phyloP scores from a whole-genome alignment of 257 asterid species.

The Scutellaria minor region DNA sequence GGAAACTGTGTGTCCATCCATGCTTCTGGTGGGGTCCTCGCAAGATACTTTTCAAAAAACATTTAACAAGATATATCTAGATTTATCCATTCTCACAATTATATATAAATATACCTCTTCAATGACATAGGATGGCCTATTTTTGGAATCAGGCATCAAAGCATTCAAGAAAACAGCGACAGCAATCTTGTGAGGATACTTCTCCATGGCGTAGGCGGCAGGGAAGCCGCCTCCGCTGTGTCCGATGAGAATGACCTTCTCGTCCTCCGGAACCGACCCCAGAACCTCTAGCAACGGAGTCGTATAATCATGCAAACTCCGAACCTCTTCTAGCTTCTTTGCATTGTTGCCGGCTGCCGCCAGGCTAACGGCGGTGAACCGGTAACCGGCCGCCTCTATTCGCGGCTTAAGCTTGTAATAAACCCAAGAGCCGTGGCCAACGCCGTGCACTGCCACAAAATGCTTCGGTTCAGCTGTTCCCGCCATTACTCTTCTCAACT shows the following conservation, averaged over 20 bases:
- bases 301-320: constrained; percentile 47
- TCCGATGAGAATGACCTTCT: constrained; percentile 58
- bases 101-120: constrained; percentile 45
- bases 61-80: too few species aligned
- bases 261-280: constrained; percentile 37
- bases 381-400: constrained; percentile 59
- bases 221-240: constrained; percentile 66
- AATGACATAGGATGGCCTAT: constrained; percentile 55
- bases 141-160: constrained; percentile 58
- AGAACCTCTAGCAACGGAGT: constrained; percentile 25
- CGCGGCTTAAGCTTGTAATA: constrained; percentile 74
- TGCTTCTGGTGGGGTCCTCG: constrained; percentile 34
- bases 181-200: constrained; percentile 53
- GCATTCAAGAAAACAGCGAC: constrained; percentile 46
- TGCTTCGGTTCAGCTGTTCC: constrained; percentile 50
- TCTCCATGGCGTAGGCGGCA: constrained; percentile 60
- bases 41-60: constrained; percentile 44
- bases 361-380: constrained; percentile 53
- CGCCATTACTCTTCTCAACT: constrained; percentile 21
- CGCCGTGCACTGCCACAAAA: constrained; percentile 68
- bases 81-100: not conserved
- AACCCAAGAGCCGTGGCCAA: constrained; percentile 71
- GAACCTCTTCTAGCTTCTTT: constrained; percentile 48
- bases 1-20: constrained; percentile 63
- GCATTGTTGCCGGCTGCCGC: constrained; percentile 56